phyloP scores from a whole-genome alignment of 805 yeast species.

The Candida sonorensis region DNA sequence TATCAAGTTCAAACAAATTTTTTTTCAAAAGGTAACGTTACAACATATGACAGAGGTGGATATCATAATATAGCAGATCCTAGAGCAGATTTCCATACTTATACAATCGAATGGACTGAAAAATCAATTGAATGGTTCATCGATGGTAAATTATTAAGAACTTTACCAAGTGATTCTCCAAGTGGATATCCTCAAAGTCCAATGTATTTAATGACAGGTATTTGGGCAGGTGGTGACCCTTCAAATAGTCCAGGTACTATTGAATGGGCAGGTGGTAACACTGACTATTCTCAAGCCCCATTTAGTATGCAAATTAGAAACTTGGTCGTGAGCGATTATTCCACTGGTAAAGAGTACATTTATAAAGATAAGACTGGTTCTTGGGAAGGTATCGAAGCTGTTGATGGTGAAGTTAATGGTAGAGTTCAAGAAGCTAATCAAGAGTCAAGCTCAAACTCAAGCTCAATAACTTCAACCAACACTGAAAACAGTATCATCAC shows the following conservation, averaged over 20 bases:
- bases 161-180: constrained; percentile 43
- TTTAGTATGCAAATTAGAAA: constrained; percentile 59
- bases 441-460: constrained; percentile 26
- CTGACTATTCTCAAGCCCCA: constrained; percentile 61
- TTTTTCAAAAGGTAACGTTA: constrained; percentile 74
- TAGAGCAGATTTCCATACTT: constrained; percentile 57
- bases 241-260: constrained; percentile 60
- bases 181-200: constrained; percentile 92
- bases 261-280: constrained; percentile 76
- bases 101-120: constrained; percentile 79
- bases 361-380: constrained; percentile 51
- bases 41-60: constrained; percentile 74
- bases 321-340: constrained; percentile 61
- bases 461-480: too few species aligned
- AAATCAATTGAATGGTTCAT: constrained; percentile 61
- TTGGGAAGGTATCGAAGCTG: constrained; percentile 53
- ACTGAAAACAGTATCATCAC: too few species aligned
- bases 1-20: constrained; percentile 71
- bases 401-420: constrained; percentile 56
- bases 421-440: constrained; percentile 39
- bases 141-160: constrained; percentile 66
- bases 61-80: constrained; percentile 58
- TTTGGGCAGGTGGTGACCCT: constrained; percentile 83
- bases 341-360: constrained; percentile 52
- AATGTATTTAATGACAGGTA: constrained; percentile 61